Percentiles rank a stretch among this genome's conserved stretches.
Evolutionary conservation across 345 rosid species (phyloP).

Genomic region (Brassica rapa): DNA sequence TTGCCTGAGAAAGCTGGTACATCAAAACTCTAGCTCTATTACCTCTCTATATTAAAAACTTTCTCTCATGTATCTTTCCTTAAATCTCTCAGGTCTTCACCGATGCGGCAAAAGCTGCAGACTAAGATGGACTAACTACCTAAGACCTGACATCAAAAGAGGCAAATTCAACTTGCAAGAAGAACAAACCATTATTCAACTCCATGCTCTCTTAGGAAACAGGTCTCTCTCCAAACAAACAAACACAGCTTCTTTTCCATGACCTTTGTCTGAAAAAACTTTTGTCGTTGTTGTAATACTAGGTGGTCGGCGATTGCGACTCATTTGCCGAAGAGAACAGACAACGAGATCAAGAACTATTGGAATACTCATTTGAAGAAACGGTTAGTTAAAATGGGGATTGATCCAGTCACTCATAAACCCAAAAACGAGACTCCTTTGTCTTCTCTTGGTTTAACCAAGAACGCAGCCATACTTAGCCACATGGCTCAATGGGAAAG

Average conservation of each 20-base stretch:
- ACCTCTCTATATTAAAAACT: not conserved
- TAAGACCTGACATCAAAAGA: not conserved
- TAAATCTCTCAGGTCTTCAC: not conserved
- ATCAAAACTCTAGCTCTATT: not conserved
- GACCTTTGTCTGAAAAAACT: not conserved
- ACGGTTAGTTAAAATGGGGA: not conserved
- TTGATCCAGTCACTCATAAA: not conserved
- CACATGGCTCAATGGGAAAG: not conserved
- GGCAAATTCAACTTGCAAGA: not conserved
- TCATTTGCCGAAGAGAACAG: not conserved
- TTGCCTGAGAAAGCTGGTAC: constrained; percentile 64
- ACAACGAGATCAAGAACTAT: not conserved
- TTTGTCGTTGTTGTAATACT: not conserved
- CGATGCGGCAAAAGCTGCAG: not conserved
- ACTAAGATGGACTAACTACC: not conserved
- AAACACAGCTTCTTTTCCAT: not conserved
- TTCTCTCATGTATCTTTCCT: not conserved
- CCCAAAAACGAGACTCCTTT: not conserved
- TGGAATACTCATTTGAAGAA: not conserved
- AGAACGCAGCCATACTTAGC: not conserved
- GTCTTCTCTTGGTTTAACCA: not conserved
- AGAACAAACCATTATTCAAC: not conserved
- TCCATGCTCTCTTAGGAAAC: not conserved
- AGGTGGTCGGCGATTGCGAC: not conserved
- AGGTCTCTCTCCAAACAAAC: not conserved